Evolutionary conservation across 108 stramenopile genomes (phyloP), one percentile per base, ranked within the genome.

Genomic region (Craspedostauros australis): DNA sequence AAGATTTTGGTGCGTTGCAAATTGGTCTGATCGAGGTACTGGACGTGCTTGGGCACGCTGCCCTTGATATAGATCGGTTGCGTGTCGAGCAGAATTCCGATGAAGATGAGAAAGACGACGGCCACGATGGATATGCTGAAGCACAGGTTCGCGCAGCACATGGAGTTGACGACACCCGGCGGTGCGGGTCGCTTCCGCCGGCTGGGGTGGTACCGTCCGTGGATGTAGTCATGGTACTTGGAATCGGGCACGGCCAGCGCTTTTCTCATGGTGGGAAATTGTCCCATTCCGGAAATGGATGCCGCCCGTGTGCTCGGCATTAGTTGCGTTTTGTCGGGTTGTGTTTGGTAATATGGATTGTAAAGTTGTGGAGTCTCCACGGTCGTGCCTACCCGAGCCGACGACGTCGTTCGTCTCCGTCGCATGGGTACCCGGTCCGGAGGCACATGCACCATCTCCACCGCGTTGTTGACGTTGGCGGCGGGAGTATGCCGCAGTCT

Each of bases 31-130:
- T 59, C 46, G 27, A 42, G 32, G 18, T 59, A 32, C 36, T 50
- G 59, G 7, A 49, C 12, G 11, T 64, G 56, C 28, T 57, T 52
- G 9, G 55, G 48, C 18, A 75, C 15, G 11, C 50, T 32, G 25
- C 73, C 73, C 39, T 50, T 54, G 5, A 75, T 21, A 52, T 57
- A 68, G 20, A 75, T 36, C 3, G 73, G 66, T 50, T 75, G 73
- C 25, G 57, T 48, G 61, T 75, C 73, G 21, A 66, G 45, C 25
- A 75, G 46, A 11, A 75, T 41, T 1, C 66, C 73, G 2, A 75
- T 50, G 44, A 63, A 68, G 3, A 67, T 23, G 14, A 75, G 37
- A 38, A 75, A 64, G 5, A 32, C 5, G 25, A 68, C 18, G 2
- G 62, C 73, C 36, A 75, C 62, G 20, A 57, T 42, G 14, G 73